A percentile compares a stretch with the other conserved stretches of the same genome.
Conservation (phyloP, 257 asterid species). For the Solanum etuberosum region DNA sequence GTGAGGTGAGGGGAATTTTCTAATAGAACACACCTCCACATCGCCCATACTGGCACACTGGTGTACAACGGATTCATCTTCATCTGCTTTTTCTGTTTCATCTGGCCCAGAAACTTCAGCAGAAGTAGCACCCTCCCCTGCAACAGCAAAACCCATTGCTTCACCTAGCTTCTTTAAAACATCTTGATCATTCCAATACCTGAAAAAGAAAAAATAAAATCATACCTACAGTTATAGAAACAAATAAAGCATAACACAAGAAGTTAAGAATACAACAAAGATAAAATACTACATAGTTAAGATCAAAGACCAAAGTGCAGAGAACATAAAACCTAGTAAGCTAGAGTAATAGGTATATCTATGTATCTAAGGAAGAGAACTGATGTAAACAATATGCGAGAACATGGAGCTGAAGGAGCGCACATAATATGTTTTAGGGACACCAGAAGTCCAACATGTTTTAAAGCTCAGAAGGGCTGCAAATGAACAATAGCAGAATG, state of each 20-base stretch:
- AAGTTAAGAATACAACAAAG: background rate
- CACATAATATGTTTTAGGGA: background rate
- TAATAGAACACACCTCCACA: slow-evolving; percentile 38
- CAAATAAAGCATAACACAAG: background rate
- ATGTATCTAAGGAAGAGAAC: background rate
- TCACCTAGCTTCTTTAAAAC: slow-evolving; percentile 81
- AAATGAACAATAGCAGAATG: background rate
- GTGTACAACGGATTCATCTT: slow-evolving; percentile 83
- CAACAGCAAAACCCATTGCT: slow-evolving; percentile 82
- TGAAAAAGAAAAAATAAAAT: slow-evolving; percentile 7
- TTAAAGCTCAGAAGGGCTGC: background rate
- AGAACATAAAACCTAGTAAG: background rate
- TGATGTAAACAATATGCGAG: background rate
- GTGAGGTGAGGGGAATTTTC: background rate
- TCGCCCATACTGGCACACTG: slow-evolving; percentile 83
- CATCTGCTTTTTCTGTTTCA: slow-evolving; percentile 62
- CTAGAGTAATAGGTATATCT: background rate
- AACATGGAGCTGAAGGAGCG: background rate
- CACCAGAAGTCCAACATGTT: background rate
- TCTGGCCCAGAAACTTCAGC: slow-evolving; percentile 52
- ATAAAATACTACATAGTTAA: background rate
- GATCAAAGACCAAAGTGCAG: background rate
- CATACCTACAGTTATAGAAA: background rate
- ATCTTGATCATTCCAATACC: slow-evolving; percentile 92
- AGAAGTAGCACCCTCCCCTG: slow-evolving; percentile 53